Evolutionary conservation across 352 stramenopile genomes (phyloP), one percentile per base, ranked within the genome.

Genomic region (Phytopythium montanum): DNA sequence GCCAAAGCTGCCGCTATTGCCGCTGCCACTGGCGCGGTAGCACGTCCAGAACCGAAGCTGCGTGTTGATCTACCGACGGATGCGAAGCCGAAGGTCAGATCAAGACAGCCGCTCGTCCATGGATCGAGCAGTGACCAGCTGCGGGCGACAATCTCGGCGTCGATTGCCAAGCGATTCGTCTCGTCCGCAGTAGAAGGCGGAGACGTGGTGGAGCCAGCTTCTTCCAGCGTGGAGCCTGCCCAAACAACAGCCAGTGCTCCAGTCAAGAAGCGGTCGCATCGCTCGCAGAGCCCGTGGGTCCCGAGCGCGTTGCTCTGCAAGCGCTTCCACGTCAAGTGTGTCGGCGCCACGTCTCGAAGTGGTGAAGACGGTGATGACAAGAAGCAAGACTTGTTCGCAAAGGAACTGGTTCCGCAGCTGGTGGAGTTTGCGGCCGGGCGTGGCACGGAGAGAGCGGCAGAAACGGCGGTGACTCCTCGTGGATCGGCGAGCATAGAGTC

Each of bases 161-260:
- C 83, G 12, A 93, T 95, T 61, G 75, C 84, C 5, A 94, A 92
- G 65, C 73, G 86, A 28, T 95, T 95, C 31, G 69, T 88, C 10
- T 79, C 79, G 0, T 80, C 80, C 9, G 50, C 50, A 3, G 29
- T 56, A 3, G 50, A 56, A 56, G 50, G 33, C 5, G 50, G 50
- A 14, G 50, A 29, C 29, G 36, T 10, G 21, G 55, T n/a, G 0
- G 25, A 19, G 6, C 26, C 19, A 7, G 39, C n/a, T 25, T 14
- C 39, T 25, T 25, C 18, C 9, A 46, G 14, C 19, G 16, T 10
- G 9, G 19, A 12, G 5, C 6, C 5, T 14, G 9, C 19, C 39
- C 25, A 18, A n/a, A 25, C 39, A 5, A 46, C 39, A 13, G n/a
- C 5, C 14, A 8, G 21, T 19, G 26, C 21, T 9, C 10, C 42